Conservation (phyloP, 441 rosid species). For the Manihot esculenta region DNA sequence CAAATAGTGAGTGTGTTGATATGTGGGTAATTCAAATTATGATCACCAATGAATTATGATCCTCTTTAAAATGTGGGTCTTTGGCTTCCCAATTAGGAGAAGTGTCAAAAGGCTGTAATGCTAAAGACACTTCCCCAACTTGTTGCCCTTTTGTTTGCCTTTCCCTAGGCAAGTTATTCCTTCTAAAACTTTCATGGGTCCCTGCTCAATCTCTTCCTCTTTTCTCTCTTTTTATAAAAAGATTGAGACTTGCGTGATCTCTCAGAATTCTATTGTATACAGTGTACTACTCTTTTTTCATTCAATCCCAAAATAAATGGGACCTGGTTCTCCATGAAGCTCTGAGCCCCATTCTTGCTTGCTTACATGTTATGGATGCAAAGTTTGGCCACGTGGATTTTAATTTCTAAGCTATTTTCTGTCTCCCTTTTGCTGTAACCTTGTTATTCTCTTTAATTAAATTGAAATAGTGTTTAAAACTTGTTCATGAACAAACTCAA, state of each 20-base stretch:
- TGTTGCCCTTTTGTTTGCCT: constrained; percentile 32
- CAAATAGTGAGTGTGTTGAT: not conserved
- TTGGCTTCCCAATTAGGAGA: constrained; percentile 7
- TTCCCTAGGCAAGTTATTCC: constrained; percentile 26
- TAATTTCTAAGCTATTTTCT: constrained; percentile 1
- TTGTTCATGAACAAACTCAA: not conserved
- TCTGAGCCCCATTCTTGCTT: constrained; percentile 9
- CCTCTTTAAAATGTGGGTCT: constrained; percentile 8
- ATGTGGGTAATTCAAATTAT: not conserved
- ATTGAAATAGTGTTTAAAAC: not conserved
- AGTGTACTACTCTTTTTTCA: too few relatives aligned
- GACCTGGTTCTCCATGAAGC: constrained; percentile 1
- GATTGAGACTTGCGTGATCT: too few relatives aligned
- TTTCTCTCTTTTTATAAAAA: too few relatives aligned
- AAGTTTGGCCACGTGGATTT: constrained; percentile 8
- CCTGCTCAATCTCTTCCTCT: not conserved
- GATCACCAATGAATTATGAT: constrained; percentile 1
- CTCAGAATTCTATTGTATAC: too few relatives aligned
- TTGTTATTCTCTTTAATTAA: constrained; percentile 22
- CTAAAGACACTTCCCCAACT: constrained; percentile 20
- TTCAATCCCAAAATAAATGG: too few relatives aligned
- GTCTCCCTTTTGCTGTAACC: constrained; percentile 16
- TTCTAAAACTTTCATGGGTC: constrained; percentile 22
- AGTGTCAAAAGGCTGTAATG: constrained; percentile 1
- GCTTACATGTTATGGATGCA: constrained; percentile 23